phyloP scores from a whole-genome alignment of 2,329 filamentous ascomycete species.

The Dactylellina haptotyla region DNA sequence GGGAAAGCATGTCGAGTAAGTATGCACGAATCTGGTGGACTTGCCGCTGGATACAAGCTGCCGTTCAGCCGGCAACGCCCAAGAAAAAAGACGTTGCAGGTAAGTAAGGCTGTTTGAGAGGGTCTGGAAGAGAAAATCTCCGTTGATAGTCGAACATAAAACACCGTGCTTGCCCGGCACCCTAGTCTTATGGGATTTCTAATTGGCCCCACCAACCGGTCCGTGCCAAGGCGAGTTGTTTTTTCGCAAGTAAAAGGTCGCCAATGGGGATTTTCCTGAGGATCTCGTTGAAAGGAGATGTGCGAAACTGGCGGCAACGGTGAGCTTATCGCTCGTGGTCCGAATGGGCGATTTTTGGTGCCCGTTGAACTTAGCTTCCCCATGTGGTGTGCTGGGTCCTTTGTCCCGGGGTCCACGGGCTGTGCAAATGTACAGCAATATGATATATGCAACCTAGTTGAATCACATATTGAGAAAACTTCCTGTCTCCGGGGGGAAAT shows the following conservation, averaged over 20 bases:
- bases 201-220: conserved; percentile 20
- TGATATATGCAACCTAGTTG: not conserved
- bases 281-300: not conserved
- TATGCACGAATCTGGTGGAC: conserved; percentile 4
- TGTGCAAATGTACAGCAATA: not conserved
- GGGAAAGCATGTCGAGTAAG: not conserved
- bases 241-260: not conserved
- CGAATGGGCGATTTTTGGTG: not conserved
- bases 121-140: conserved; percentile 11
- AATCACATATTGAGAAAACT: not conserved
- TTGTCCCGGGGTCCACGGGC: too few species aligned
- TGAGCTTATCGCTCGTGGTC: conserved; percentile 9
- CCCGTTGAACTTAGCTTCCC: not conserved
- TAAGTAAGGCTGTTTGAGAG: not conserved
- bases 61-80: not conserved
- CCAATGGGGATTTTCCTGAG: not conserved
- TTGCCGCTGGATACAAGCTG: not conserved
- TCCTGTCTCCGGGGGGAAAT: not conserved
- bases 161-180: conserved; percentile 23
- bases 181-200: conserved; percentile 23
- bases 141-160: conserved; percentile 35
- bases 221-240: conserved; percentile 25
- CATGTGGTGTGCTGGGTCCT: not conserved
- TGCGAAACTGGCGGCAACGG: not conserved
- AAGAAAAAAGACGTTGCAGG: not conserved